These are phyloP conservation scores for Astrocystis sublimbata DNA, from an alignment of 495 filamentous ascomycete genomes.

Conservation along the genomic window DNA sequence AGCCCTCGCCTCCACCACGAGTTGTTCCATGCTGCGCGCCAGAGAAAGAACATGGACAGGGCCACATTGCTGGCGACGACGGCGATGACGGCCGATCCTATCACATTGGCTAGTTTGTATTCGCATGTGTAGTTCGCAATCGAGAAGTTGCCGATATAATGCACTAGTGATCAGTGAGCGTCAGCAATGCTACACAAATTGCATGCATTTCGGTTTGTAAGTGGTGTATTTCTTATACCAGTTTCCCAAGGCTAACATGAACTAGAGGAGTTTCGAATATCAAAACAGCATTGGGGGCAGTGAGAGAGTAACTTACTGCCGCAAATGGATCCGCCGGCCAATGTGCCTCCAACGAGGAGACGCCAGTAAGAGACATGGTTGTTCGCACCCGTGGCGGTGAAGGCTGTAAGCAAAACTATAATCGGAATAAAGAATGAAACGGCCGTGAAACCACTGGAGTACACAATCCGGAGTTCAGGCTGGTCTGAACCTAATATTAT, in stretches of 20 bases:
- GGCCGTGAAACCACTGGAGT: conserved; percentile 70
- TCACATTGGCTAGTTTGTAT: conserved; percentile 60
- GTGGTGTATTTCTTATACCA: background rate
- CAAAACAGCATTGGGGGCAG: background rate
- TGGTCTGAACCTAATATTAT: conserved; percentile 66
- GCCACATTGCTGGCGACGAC: conserved; percentile 66
- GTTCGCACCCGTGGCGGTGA: conserved; percentile 62
- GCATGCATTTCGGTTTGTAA: background rate
- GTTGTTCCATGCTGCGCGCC: conserved; percentile 75
- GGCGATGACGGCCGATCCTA: conserved; percentile 71
- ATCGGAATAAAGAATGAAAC: conserved; percentile 83
- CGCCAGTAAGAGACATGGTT: conserved; percentile 58
- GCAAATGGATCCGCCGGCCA: conserved; percentile 72
- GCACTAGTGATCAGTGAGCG: conserved; percentile 49
- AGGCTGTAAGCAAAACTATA: conserved; percentile 68
- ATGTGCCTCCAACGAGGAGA: conserved; percentile 60
- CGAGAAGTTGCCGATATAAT: conserved; percentile 82
- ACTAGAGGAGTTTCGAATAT: background rate
- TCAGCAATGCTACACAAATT: background rate
- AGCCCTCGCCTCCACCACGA: conserved; percentile 70
- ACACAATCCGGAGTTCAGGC: conserved; percentile 65
- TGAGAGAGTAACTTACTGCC: conserved; percentile 48
- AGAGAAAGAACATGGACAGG: conserved; percentile 74
- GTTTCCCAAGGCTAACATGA: background rate
- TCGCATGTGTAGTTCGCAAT: conserved; percentile 72